These are phyloP conservation scores for Zanthoxylum bungeanum DNA, from an alignment of 345 rosid species.

Conservation along the genomic window DNA sequence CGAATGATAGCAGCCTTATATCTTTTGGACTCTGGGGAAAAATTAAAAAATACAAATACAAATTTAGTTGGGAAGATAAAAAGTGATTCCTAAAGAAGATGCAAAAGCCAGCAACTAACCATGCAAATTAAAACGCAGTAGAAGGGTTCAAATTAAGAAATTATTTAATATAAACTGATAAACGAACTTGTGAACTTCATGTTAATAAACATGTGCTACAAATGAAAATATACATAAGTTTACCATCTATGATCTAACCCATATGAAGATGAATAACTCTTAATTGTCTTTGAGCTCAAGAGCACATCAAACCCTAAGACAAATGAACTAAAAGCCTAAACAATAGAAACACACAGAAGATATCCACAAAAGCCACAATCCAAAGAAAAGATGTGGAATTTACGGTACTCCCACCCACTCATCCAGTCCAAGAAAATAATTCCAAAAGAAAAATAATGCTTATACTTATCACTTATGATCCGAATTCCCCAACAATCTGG, in stretches of 20 bases:
- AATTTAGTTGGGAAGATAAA: slow-evolving; percentile 4
- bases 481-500: not conserved
- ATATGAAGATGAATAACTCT: not conserved
- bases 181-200: not conserved
- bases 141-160: not conserved
- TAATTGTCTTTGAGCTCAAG: not conserved
- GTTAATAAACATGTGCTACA: not conserved
- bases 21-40: slow-evolving; percentile 55
- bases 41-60: too few relatives aligned
- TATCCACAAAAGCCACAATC: not conserved
- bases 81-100: not conserved
- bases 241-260: not conserved
- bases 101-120: slow-evolving; percentile 4
- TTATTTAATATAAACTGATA: not conserved
- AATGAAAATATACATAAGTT: not conserved
- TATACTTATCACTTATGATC: not conserved
- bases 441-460: not conserved
- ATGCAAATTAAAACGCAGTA: not conserved
- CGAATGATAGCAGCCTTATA: slow-evolving; percentile 86
- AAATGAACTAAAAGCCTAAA: not conserved
- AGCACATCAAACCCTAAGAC: not conserved
- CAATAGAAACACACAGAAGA: not conserved
- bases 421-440: not conserved
- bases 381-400: not conserved
- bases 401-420: not conserved